phyloP scores from a whole-genome alignment of 768 basidiomycete species.

The Asterophora parasitica region DNA sequence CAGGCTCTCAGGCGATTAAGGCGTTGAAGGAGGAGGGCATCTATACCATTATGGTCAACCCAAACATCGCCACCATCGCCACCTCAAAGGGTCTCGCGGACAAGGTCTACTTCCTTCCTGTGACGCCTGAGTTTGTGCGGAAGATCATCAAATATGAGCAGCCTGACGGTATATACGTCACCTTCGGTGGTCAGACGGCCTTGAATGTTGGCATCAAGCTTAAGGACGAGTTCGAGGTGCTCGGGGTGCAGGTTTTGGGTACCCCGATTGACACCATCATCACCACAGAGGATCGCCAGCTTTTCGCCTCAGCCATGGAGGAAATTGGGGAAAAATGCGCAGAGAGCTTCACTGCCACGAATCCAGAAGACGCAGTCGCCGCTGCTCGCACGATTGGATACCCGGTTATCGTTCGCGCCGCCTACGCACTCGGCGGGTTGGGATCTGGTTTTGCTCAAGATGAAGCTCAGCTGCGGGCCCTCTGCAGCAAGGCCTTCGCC shows the following conservation, averaged over 20 bases:
- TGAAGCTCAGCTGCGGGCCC: constrained; percentile 79
- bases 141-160: constrained; percentile 99
- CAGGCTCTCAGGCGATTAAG: constrained; percentile 98
- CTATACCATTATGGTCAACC: constrained; percentile 97
- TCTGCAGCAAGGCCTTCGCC: constrained; percentile 94
- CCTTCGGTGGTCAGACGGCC: constrained; percentile 97
- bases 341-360: constrained; percentile 84
- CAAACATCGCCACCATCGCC: constrained; percentile 98
- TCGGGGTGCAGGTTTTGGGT: constrained; percentile 92
- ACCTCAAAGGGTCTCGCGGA: constrained; percentile 97
- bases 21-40: constrained; percentile 98
- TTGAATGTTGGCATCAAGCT: constrained; percentile 95
- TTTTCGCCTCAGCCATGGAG: constrained; percentile 92
- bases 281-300: constrained; percentile 92
- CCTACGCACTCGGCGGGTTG: constrained; percentile 93
- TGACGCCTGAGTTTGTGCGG: constrained; percentile 95
- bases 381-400: constrained; percentile 87
- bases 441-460: constrained; percentile 97
- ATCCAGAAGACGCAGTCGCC: constrained; percentile 71
- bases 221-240: constrained; percentile 88
- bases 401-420: constrained; percentile 95
- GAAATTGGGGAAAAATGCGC: constrained; percentile 96
- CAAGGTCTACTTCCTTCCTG: constrained; percentile 99
- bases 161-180: constrained; percentile 98
- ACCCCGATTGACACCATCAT: constrained; percentile 98